Percentiles rank a stretch among this genome's conserved stretches.
These are phyloP conservation scores for Aspergillus saccharolyticus DNA, from an alignment of 495 filamentous ascomycete genomes.

Conservation along the genomic window DNA sequence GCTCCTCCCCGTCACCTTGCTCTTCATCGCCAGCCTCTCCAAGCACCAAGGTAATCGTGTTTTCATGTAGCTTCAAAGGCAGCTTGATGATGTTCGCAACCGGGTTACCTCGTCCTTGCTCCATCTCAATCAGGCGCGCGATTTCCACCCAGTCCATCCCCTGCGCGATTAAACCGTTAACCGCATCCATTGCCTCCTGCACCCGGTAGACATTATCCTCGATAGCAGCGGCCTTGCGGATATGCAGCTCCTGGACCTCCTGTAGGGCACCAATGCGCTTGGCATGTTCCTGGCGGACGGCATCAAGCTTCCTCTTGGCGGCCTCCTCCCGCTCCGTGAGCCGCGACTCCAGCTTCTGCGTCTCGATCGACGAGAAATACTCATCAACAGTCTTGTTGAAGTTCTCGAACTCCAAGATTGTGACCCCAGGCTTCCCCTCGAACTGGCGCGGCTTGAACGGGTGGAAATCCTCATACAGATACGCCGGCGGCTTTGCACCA, in stretches of 20 bases:
- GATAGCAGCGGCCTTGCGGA: slow-evolving; percentile 84
- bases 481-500: slow-evolving; percentile 38
- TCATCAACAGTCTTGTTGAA: slow-evolving; percentile 94
- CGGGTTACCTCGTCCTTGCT: slow-evolving; percentile 72
- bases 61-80: slow-evolving; percentile 83
- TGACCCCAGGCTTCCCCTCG: slow-evolving; percentile 55
- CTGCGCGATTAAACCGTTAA: slow-evolving; percentile 82
- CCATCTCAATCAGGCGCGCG: slow-evolving; percentile 77
- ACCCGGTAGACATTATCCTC: slow-evolving; percentile 84
- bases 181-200: slow-evolving; percentile 82
- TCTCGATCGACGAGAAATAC: slow-evolving; percentile 94
- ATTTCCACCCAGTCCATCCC: slow-evolving; percentile 98
- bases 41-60: slow-evolving; percentile 76
- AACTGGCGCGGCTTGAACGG: slow-evolving; percentile 87
- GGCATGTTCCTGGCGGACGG: slow-evolving; percentile 72
- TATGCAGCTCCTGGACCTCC: slow-evolving; percentile 71
- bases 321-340: slow-evolving; percentile 74
- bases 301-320: slow-evolving; percentile 77
- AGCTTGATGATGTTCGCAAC: slow-evolving; percentile 84
- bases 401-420: slow-evolving; percentile 68
- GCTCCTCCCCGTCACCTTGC: slow-evolving; percentile 47
- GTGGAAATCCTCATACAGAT: slow-evolving; percentile 93
- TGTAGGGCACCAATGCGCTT: slow-evolving; percentile 79
- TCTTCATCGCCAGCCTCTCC: slow-evolving; percentile 60
- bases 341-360: slow-evolving; percentile 81